These are phyloP conservation scores for Naematelia encephala DNA, from an alignment of 768 basidiomycete species.

Conservation along the genomic window DNA sequence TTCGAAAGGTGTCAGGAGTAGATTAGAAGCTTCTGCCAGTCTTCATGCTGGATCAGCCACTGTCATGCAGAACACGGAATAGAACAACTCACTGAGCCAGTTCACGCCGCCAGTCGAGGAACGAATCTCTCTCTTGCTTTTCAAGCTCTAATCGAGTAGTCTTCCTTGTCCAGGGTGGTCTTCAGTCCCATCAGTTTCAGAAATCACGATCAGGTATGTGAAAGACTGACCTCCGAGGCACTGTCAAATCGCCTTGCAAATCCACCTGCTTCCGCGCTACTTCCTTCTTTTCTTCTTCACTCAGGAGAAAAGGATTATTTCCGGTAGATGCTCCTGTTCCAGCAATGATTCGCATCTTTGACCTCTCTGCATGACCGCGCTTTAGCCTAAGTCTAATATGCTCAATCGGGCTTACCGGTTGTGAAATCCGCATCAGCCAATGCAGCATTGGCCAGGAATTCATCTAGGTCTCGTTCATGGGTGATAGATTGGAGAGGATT, in stretches of 20 bases:
- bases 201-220: background rate
- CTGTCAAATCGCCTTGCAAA: conserved; percentile 70
- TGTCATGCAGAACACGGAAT: background rate
- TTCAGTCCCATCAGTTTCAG: conserved; percentile 8
- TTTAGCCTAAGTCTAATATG: conserved; percentile 52
- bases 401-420: conserved; percentile 73
- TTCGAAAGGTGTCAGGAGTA: conserved; percentile 94
- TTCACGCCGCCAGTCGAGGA: conserved; percentile 88
- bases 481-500: conserved; percentile 77
- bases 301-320: conserved; percentile 83
- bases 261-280: conserved; percentile 70
- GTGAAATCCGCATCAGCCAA: conserved; percentile 94
- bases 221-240: conserved; percentile 61
- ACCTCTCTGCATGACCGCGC: conserved; percentile 43
- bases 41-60: conserved; percentile 52
- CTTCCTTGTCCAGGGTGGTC: conserved; percentile 81
- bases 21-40: conserved; percentile 77
- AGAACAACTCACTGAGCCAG: conserved; percentile 71
- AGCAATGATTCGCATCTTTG: conserved; percentile 52
- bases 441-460: conserved; percentile 91
- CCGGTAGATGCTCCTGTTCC: conserved; percentile 38
- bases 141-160: conserved; percentile 79
- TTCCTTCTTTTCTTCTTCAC: conserved; percentile 73
- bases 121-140: conserved; percentile 80
- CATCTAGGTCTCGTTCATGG: conserved; percentile 91